Evolutionary conservation across 768 basidiomycete genomes (phyloP).

Genomic region (Russula compacta): DNA sequence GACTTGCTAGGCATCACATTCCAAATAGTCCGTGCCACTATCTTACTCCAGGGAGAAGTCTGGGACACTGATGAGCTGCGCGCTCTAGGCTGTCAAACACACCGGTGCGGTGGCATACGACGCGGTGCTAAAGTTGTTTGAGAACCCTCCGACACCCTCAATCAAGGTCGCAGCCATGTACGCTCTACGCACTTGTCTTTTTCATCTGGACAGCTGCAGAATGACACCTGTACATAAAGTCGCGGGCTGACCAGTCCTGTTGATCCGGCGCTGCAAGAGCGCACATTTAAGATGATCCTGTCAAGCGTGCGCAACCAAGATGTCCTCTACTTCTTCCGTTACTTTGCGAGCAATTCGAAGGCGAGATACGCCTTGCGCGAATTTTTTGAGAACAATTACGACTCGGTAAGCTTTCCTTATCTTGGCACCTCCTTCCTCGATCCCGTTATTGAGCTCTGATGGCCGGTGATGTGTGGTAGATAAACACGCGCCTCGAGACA

Average conservation of each 20-base stretch:
- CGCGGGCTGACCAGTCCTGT: constrained; percentile 53
- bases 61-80: neutral
- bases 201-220: neutral
- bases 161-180: constrained; percentile 65
- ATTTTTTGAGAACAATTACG: constrained; percentile 66
- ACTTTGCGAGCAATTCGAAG: constrained; percentile 45
- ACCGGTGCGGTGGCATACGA: constrained; percentile 72
- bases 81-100: constrained; percentile 53
- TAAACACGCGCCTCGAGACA: constrained; percentile 13
- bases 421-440: neutral
- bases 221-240: constrained; percentile 29
- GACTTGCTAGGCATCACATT: constrained; percentile 62
- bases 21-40: constrained; percentile 34
- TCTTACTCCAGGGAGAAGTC: neutral
- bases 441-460: neutral
- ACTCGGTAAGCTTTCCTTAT: constrained; percentile 35
- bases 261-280: constrained; percentile 46
- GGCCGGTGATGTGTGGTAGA: neutral
- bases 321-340: constrained; percentile 52
- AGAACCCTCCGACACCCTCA: constrained; percentile 66
- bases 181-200: constrained; percentile 20
- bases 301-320: constrained; percentile 51
- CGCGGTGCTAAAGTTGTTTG: constrained; percentile 56
- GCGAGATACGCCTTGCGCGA: constrained; percentile 44
- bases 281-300: constrained; percentile 54